These are phyloP conservation scores for Chamaecrista fasciculata DNA, from an alignment of 306 rosid species.

Conservation along the genomic window DNA sequence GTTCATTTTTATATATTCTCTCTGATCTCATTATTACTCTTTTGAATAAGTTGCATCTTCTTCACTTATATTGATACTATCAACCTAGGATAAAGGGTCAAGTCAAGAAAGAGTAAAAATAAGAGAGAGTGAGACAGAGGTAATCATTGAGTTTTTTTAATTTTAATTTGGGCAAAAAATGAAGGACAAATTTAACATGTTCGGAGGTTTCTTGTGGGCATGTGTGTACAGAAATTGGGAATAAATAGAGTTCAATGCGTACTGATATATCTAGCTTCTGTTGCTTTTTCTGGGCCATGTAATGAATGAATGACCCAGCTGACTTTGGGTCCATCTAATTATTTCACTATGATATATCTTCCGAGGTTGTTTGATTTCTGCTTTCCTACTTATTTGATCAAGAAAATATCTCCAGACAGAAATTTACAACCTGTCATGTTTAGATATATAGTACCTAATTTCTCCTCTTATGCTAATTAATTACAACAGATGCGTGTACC, in stretches of 20 bases:
- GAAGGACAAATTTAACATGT: background rate
- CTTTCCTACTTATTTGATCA: background rate
- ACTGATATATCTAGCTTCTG: background rate
- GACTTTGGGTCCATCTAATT: background rate
- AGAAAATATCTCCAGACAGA: no score
- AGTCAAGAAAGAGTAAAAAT: background rate
- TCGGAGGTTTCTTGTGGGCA: background rate
- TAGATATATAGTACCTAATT: no score
- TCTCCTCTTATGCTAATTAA: no score
- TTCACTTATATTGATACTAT: background rate
- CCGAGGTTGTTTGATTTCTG: background rate
- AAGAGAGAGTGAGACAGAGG: background rate
- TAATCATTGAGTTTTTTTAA: no score
- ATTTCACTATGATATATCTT: background rate
- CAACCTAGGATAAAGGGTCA: background rate
- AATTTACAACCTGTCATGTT: background rate
- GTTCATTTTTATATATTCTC: slow-evolving; percentile 32
- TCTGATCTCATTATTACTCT: background rate
- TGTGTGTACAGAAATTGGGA: background rate
- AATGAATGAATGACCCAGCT: slow-evolving; percentile 5
- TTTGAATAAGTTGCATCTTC: no score
- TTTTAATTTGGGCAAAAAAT: background rate
- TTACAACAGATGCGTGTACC: slow-evolving; percentile 69
- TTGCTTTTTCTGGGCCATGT: background rate
- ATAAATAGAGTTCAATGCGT: background rate